Base-by-base conservation (phyloP, 495 filamentous ascomycete genomes). In the Immersiella caudata region DNA sequence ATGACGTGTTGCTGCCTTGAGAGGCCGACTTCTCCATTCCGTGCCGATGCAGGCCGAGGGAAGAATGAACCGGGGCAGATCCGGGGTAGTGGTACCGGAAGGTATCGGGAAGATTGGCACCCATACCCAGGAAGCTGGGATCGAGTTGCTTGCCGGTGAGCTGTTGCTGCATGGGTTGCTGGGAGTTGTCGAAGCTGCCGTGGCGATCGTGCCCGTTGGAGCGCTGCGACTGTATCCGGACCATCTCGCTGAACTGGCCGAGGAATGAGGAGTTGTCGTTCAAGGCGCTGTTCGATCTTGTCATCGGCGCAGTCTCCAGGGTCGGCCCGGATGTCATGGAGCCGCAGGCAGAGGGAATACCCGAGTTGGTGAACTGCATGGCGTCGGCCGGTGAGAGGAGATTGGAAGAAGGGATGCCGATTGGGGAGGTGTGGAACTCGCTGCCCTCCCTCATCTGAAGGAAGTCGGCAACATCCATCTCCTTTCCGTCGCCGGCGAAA, bases 321-420 rank as follows among this genome's bases (percentile, higher is more conserved):
- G 79, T 81, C 24, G 82, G 76, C 22, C 74, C 79, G 50, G 81
- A 81, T 18, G 79, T 79, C 75, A 83, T 74, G 5, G 82, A 84
- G 33, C 79, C 81, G 63, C 79, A 82, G 7, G 73, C 69, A 1
- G 82, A 81, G 12, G 71, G 68, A 6, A 73, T 36, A 22, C 66
- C 69, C 0, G 72, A 70, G 61, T 61, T 52, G 8, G 26, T 51
- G 16, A 61, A 75, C n/a, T 61, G 68, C 29, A 68, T 29, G 21
- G 25, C 21, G 1, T 70, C 66, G 14, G 64, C 61, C 6, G 71
- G 68, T 1, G 74, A 70, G 1, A 70, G 50, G 5, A 69, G 61
- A 9, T 27, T 25, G 0, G 71, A 60, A 8, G 67, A 54, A 20
- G 68, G 68, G 11, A 75, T 72, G 27, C 25, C 58, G 25, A 76